These are phyloP conservation scores for Fraxinus pennsylvanica DNA, from an alignment of 257 asterid species.

Conservation along the genomic window DNA sequence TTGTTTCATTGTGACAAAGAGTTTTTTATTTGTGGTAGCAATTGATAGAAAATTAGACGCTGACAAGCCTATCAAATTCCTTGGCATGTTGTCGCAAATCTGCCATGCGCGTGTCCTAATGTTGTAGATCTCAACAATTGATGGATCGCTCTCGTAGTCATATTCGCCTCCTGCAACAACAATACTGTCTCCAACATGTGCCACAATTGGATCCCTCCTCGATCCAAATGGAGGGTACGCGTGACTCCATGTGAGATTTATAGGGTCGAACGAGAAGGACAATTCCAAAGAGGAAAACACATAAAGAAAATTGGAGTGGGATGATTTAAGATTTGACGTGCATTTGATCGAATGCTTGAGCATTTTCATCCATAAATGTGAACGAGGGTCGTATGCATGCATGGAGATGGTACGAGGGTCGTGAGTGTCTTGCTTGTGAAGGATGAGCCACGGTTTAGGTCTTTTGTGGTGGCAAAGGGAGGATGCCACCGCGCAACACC, in stretches of 20 bases:
- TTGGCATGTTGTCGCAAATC: conserved; percentile 45
- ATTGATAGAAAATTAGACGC: conserved; percentile 48
- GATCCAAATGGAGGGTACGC: conserved; percentile 39
- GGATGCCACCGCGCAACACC: too few relatives aligned
- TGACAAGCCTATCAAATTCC: conserved; percentile 34
- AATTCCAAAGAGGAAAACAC: too few relatives aligned
- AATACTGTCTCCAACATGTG: conserved; percentile 36
- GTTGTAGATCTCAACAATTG: conserved; percentile 43
- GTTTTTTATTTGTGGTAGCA: conserved; percentile 36
- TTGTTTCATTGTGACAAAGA: conserved; percentile 38
- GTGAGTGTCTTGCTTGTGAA: too few relatives aligned
- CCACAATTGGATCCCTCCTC: conserved; percentile 50
- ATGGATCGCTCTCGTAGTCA: conserved; percentile 46
- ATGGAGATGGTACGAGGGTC: too few relatives aligned
- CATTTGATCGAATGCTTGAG: too few relatives aligned
- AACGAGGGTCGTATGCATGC: too few relatives aligned
- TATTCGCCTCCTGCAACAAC: conserved; percentile 52
- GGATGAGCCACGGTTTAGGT: too few relatives aligned
- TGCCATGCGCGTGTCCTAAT: conserved; percentile 30
- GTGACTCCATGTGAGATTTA: conserved; percentile 35
- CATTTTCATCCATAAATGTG: too few relatives aligned
- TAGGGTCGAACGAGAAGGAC: too few relatives aligned
- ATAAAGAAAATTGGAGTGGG: too few relatives aligned
- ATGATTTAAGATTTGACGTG: too few relatives aligned
- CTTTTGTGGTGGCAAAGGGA: too few relatives aligned